phyloP scores from a whole-genome alignment of 139 green algal species.

The Micractinium sp. region DNA sequence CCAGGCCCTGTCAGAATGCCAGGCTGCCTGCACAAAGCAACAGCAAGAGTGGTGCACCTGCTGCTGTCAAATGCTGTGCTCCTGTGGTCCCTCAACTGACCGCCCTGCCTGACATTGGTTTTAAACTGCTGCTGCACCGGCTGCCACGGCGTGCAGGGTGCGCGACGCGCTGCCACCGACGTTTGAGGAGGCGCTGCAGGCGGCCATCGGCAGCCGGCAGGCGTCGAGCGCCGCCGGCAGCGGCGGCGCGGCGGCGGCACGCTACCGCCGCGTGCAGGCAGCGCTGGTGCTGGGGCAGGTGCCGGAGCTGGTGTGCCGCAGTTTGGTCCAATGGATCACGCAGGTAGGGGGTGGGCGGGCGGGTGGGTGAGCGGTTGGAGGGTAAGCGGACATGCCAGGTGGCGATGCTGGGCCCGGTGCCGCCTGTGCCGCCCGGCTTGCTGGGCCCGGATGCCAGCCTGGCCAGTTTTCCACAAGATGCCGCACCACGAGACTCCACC shows the following conservation, averaged over 20 bases:
- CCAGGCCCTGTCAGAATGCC: too few relatives aligned
- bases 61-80: too few relatives aligned
- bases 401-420: too few relatives aligned
- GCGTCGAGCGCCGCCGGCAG: background rate
- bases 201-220: constrained; percentile 12
- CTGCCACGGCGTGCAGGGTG: background rate
- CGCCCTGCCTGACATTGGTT: background rate
- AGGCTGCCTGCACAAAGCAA: too few relatives aligned
- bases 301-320: constrained; percentile 34
- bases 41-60: too few relatives aligned
- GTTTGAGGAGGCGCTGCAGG: constrained; percentile 42
- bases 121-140: background rate
- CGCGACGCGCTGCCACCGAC: constrained; percentile 30
- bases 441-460: too few relatives aligned
- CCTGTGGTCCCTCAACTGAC: too few relatives aligned
- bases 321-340: constrained; percentile 44
- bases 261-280: constrained; percentile 42
- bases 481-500: too few relatives aligned
- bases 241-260: background rate
- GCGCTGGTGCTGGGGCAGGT: constrained; percentile 45
- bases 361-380: background rate
- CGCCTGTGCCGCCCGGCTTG: too few relatives aligned
- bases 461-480: too few relatives aligned
- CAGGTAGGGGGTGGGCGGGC: constrained; percentile 1
- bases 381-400: too few relatives aligned